phyloP scores from a whole-genome alignment of 129 eudicot species.

The Chrysanthemum seticuspe region DNA sequence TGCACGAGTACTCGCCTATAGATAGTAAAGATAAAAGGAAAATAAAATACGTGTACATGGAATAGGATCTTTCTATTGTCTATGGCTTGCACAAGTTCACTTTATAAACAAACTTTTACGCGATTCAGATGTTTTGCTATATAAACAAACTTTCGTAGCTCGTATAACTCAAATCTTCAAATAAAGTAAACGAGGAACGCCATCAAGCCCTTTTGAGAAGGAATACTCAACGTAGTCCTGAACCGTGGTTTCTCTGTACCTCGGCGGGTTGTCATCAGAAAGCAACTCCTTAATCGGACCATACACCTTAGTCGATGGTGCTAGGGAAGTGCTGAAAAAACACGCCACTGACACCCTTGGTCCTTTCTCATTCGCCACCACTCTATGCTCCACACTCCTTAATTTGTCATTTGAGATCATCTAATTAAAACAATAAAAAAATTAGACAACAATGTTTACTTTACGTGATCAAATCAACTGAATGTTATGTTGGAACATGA shows the following conservation, averaged over 20 bases:
- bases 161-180: conserved; percentile 33
- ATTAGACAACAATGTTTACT: no score
- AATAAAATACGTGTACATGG: no score
- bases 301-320: conserved; percentile 14
- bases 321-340: conserved; percentile 33
- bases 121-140: no score
- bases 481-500: no score
- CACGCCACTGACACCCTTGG: conserved; percentile 55
- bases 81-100: no score
- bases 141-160: no score
- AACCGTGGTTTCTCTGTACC: conserved; percentile 28
- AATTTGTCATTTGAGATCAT: conserved; percentile 49
- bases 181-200: conserved; percentile 33
- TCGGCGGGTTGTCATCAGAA: conserved; percentile 31
- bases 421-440: conserved; percentile 20
- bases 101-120: no score
- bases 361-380: conserved; percentile 31
- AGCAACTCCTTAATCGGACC: conserved; percentile 35
- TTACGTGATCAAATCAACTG: no score
- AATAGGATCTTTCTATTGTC: no score
- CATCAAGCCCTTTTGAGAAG: conserved; percentile 41
- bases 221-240: conserved; percentile 21
- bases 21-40: no score
- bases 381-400: conserved; percentile 56
- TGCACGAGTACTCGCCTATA: no score